phyloP scores from a whole-genome alignment of 2,329 filamentous ascomycete species.

The Furcasterigmium furcatum region DNA sequence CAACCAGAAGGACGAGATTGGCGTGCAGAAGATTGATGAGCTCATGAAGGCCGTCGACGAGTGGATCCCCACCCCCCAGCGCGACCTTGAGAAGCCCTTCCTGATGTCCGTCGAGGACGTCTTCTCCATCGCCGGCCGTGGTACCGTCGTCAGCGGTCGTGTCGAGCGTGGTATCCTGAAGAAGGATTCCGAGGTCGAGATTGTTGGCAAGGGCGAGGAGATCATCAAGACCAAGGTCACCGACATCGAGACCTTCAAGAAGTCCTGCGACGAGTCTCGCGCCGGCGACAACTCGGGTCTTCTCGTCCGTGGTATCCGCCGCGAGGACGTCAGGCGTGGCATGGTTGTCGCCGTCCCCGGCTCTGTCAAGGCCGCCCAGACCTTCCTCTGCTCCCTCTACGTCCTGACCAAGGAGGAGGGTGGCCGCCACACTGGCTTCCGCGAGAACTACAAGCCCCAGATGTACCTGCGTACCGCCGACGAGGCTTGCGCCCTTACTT shows the following conservation, averaged over 20 bases:
- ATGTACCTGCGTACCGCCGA: conserved; percentile 93
- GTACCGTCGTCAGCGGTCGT: conserved; percentile 94
- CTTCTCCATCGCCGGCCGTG: conserved; percentile 88
- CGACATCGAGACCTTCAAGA: conserved; percentile 99
- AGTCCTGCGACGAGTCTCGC: conserved; percentile 94
- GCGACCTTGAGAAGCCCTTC: conserved; percentile 97
- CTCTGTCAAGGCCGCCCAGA: conserved; percentile 78
- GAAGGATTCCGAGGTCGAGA: conserved; percentile 91
- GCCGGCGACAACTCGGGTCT: conserved; percentile 98
- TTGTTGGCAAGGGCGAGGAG: conserved; percentile 79
- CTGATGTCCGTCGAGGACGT: conserved; percentile 97
- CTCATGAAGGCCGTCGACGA: conserved; percentile 84
- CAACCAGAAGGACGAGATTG: conserved; percentile 82
- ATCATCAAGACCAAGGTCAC: conserved; percentile 98
- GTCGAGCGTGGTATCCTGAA: conserved; percentile 94
- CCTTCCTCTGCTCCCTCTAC: conserved; percentile 96
- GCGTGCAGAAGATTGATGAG: conserved; percentile 83
- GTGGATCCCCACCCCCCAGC: conserved; percentile 95
- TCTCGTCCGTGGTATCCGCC: conserved; percentile 90
- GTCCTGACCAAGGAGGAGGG: conserved; percentile 97
- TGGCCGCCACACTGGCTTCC: conserved; percentile 94
- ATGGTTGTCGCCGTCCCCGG: conserved; percentile 91
- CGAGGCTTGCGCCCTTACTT: conserved; percentile 73
- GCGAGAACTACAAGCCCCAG: conserved; percentile 94
- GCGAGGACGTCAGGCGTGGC: conserved; percentile 89